These are phyloP conservation scores for Paramecium tetraurelia DNA, from an alignment of 73 alveolate genomes.

Conservation along the genomic window DNA sequence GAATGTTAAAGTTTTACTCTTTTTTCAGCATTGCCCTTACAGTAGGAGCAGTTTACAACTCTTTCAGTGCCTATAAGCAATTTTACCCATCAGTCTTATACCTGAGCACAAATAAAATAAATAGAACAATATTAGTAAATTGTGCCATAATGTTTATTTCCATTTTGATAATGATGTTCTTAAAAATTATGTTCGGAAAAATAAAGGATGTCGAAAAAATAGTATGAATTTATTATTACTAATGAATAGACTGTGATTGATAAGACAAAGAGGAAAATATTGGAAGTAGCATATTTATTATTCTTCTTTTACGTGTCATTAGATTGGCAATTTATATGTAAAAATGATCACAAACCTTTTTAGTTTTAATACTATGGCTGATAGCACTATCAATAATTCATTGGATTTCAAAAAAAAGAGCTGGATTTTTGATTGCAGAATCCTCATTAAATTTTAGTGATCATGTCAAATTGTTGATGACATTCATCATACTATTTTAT, in stretches of 20 bases:
- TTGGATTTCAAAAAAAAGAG: constrained; percentile 14
- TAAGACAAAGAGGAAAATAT: neutral
- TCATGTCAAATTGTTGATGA: neutral
- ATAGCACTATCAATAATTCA: neutral
- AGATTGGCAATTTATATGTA: constrained; percentile 36
- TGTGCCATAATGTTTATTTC: neutral
- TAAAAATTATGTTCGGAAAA: neutral
- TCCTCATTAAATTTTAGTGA: neutral
- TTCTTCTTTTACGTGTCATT: neutral
- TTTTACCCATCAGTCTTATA: constrained; percentile 3
- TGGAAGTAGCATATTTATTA: constrained; percentile 38
- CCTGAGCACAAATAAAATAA: constrained; percentile 1
- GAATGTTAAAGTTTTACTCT: constrained; percentile 8
- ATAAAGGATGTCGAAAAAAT: neutral
- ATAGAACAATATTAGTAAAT: constrained; percentile 12
- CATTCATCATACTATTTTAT: neutral
- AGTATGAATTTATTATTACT: neutral
- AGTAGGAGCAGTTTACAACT: constrained; percentile 10
- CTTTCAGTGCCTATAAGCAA: neutral
- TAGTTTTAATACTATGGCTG: constrained; percentile 9
- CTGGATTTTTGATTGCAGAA: neutral
- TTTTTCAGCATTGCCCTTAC: neutral
- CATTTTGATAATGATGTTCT: neutral
- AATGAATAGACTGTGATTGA: neutral
- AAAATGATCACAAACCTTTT: too few relatives aligned